A percentile compares a stretch with the other conserved stretches of the same genome.
Conservation (phyloP, 2,329 filamentous ascomycete genomes). For the Fonsecaea pedrosoi region DNA sequence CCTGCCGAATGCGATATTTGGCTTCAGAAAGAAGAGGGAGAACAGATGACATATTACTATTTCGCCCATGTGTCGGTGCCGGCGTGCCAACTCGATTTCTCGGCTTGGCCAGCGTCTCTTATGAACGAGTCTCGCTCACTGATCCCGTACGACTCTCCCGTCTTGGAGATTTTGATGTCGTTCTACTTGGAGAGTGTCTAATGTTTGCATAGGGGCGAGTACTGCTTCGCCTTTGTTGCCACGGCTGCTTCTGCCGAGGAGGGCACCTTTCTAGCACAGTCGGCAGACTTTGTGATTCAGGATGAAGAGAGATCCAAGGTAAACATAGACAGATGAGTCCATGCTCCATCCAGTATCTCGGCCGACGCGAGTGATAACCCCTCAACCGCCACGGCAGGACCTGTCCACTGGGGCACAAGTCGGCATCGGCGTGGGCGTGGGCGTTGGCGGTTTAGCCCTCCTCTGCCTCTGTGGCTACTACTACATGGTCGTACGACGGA, state of each 20-base stretch:
- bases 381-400: not conserved
- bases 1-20: slow-evolving; percentile 15
- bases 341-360: not conserved
- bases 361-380: not conserved
- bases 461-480: not conserved
- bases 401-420: slow-evolving; percentile 4
- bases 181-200: not conserved
- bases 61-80: slow-evolving; percentile 5
- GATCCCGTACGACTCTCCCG: not conserved
- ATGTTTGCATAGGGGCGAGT: slow-evolving; percentile 5
- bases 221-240: slow-evolving; percentile 9
- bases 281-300: slow-evolving; percentile 9
- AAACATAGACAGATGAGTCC: not conserved
- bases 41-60: slow-evolving; percentile 8
- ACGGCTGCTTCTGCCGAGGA: not conserved
- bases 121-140: not conserved
- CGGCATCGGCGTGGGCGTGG: slow-evolving; percentile 4
- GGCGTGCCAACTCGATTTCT: slow-evolving; percentile 6
- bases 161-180: not conserved
- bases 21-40: slow-evolving; percentile 13
- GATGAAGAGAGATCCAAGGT: slow-evolving; percentile 5
- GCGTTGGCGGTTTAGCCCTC: not conserved
- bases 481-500: not conserved
- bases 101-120: slow-evolving; percentile 4
- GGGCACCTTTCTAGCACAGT: not conserved